Percentiles rank a stretch among this genome's conserved stretches.
Evolutionary conservation across 2,329 filamentous ascomycete genomes (phyloP).

Genomic region (Phyllachora maydis): DNA sequence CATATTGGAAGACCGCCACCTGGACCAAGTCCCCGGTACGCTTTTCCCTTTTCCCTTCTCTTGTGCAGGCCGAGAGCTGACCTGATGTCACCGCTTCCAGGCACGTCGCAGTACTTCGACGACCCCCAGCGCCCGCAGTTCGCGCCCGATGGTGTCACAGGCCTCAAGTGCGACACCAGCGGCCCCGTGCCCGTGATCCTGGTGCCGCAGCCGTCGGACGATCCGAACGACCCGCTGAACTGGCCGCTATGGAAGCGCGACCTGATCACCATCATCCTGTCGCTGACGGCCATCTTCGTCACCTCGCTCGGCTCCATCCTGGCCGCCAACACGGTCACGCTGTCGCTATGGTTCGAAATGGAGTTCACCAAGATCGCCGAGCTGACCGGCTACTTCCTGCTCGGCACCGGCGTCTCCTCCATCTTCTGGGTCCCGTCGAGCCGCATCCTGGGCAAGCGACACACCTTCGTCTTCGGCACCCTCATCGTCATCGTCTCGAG

Average conservation of each 20-base stretch:
- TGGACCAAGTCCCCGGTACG: slow-evolving; percentile 56
- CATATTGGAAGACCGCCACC: slow-evolving; percentile 45
- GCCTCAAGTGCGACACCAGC: slow-evolving; percentile 52
- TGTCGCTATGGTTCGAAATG: slow-evolving; percentile 43
- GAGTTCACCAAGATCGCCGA: slow-evolving; percentile 60
- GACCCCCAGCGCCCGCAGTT: slow-evolving; percentile 26
- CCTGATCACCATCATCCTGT: slow-evolving; percentile 58
- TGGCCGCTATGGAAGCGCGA: slow-evolving; percentile 83
- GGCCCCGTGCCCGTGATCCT: slow-evolving; percentile 54
- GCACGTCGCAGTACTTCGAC: slow-evolving; percentile 44
- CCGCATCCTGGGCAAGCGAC: slow-evolving; percentile 81
- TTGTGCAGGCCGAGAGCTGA: not conserved
- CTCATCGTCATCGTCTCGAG: slow-evolving; percentile 53
- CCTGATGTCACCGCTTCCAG: slow-evolving; percentile 11
- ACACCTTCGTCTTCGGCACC: slow-evolving; percentile 64
- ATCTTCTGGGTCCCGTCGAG: slow-evolving; percentile 75
- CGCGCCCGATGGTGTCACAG: slow-evolving; percentile 16
- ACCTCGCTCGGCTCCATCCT: slow-evolving; percentile 71
- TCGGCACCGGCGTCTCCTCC: slow-evolving; percentile 63
- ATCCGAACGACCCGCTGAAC: slow-evolving; percentile 70
- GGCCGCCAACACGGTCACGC: slow-evolving; percentile 67
- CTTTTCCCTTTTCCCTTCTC: slow-evolving; percentile 1
- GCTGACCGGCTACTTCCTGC: slow-evolving; percentile 71
- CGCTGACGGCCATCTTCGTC: slow-evolving; percentile 62
- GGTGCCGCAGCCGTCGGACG: slow-evolving; percentile 71